Base-by-base conservation (phyloP, 768 basidiomycete genomes). In the Pleurotus djamor region DNA sequence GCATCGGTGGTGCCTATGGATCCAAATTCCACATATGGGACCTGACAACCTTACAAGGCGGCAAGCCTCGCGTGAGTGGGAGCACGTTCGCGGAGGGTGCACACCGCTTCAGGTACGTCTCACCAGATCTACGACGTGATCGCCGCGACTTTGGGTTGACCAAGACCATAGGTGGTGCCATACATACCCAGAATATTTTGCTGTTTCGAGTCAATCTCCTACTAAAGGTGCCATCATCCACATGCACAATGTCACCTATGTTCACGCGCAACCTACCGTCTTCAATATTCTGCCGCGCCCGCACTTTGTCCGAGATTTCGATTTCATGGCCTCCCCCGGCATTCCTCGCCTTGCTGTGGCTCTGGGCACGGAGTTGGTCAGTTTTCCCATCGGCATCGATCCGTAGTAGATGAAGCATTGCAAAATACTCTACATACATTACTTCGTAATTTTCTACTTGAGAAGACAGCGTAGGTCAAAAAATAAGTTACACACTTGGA, bases 21-120 rank as follows among this genome's bases (percentile, higher is more conserved):
- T 76, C 84, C n/a, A 79, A 77, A 54, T 92, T 90, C 68, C 80
- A 84, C 13, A 68, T 94, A 16, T 94, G 92, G 92, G 88, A 94
- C 67, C 78, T 90, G 55, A 79, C 83, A 10, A 83, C 82, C 64
- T 73, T 92, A 37, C 79, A 83, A 47, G 92, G 92, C 35, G 92
- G 92, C 5, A 86, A 89, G 62, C 92, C 92, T 1, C 73, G 75
- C 62, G 72, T 81, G n/a, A 79, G 80, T 4, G 88, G 88, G 2
- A 72, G 74, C 57, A 86, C 81, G 66, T 89, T 89, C 61, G 75
- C 83, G 34, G 87, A 90, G 60, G 89, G 89, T 4, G 83, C 84
- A 0, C 76, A 84, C 61, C 74, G 77, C 45, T 93, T 94, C 72
- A 80, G 91, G 87, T 91, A 68, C 59, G 54, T 32, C 21, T 21